These are phyloP conservation scores for Rhodamnia argentea DNA, from an alignment of 345 rosid species.

Conservation along the genomic window DNA sequence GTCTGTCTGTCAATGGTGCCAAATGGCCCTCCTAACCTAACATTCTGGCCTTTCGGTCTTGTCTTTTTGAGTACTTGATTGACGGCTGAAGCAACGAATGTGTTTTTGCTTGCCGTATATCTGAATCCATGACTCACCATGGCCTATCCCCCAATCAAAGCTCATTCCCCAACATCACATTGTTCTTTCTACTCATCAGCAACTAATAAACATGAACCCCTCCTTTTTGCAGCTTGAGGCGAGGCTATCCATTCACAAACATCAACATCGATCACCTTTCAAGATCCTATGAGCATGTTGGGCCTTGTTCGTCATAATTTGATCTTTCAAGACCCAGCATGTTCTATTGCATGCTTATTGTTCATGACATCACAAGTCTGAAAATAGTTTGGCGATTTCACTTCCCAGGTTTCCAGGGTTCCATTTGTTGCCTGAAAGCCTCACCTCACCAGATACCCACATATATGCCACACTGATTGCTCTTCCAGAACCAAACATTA, in stretches of 20 bases:
- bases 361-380: neutral
- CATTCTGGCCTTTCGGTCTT: neutral
- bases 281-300: neutral
- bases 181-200: neutral
- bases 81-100: neutral
- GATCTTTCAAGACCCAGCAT: neutral
- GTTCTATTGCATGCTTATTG: neutral
- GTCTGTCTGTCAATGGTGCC: neutral
- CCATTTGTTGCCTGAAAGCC: neutral
- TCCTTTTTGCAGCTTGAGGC: neutral
- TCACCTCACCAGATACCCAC: neutral
- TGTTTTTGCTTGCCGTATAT: neutral
- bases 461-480: neutral
- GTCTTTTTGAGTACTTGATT: neutral
- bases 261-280: neutral
- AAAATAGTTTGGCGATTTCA: neutral
- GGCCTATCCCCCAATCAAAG: neutral
- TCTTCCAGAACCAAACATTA: neutral
- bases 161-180: neutral
- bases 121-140: neutral
- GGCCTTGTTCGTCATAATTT: neutral
- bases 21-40: neutral
- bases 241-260: neutral
- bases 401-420: neutral
- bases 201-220: neutral